phyloP scores from a whole-genome alignment of 768 basidiomycete genomes.

The Suillus subaureus region DNA sequence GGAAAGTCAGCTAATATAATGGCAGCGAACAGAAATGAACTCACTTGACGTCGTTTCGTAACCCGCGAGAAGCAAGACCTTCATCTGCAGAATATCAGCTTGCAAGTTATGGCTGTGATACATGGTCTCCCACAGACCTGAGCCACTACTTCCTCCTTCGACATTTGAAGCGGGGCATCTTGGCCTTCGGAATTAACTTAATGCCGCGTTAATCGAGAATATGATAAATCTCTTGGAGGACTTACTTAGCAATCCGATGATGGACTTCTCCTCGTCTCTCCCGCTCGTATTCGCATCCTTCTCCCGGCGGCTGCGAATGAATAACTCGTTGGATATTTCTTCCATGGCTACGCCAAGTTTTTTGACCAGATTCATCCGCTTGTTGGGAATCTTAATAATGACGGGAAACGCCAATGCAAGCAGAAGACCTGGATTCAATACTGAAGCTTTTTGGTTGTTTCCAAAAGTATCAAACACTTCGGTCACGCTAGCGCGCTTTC shows the following conservation, averaged over 20 bases:
- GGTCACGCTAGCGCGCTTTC: no score
- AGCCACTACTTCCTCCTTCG: conserved; percentile 28
- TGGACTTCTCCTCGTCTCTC: conserved; percentile 26
- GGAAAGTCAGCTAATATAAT: neutral
- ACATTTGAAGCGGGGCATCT: conserved; percentile 26
- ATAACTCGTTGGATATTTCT: conserved; percentile 41
- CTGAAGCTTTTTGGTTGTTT: conserved; percentile 17
- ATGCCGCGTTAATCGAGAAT: neutral
- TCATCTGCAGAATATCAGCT: conserved; percentile 15
- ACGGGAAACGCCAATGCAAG: conserved; percentile 40
- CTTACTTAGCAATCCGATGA: conserved; percentile 29
- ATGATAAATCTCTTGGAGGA: conserved; percentile 18
- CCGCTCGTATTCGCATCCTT: conserved; percentile 26
- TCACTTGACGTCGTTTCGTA: conserved; percentile 26
- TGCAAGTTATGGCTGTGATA: neutral
- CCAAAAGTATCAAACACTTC: conserved; percentile 27
- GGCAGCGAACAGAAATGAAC: neutral
- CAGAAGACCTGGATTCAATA: conserved; percentile 35
- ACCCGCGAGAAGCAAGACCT: conserved; percentile 18
- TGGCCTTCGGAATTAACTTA: conserved; percentile 40
- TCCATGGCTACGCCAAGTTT: conserved; percentile 38
- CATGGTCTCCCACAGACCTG: conserved; percentile 15
- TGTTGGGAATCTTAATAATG: conserved; percentile 39
- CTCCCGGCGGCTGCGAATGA: conserved; percentile 39
- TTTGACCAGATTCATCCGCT: conserved; percentile 31